A percentile compares a stretch with the other conserved stretches of the same genome.
These are phyloP conservation scores for Linderina pennispora DNA, from an alignment of 192 early-diverging fungal genomes.

Conservation along the genomic window DNA sequence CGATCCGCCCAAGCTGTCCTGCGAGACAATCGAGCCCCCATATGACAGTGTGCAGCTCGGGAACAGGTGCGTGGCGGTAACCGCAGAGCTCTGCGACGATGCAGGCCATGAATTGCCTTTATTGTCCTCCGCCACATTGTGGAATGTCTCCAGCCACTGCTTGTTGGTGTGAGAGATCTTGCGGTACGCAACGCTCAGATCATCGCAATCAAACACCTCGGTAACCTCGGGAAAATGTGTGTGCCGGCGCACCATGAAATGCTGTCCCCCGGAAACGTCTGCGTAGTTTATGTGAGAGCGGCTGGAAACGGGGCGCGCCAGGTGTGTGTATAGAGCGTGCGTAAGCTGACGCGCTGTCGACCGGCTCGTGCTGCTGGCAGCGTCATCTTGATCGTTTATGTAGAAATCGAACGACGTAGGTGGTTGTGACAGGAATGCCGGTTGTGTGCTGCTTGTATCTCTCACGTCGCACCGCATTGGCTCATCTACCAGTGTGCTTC, in stretches of 20 bases:
- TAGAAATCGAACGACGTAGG: too few relatives aligned
- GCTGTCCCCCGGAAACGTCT: background rate
- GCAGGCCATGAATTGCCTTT: background rate
- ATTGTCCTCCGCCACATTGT: conserved; percentile 3
- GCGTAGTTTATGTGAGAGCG: background rate
- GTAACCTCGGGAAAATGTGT: conserved; percentile 11
- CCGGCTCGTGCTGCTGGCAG: background rate
- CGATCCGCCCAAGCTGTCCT: background rate
- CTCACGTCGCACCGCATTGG: too few relatives aligned
- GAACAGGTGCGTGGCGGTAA: background rate
- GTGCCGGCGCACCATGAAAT: conserved; percentile 18
- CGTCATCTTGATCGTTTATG: too few relatives aligned
- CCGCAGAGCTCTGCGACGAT: background rate
- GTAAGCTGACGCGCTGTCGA: too few relatives aligned
- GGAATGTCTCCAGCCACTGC: conserved; percentile 34
- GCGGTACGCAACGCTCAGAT: conserved; percentile 17
- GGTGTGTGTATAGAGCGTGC: background rate
- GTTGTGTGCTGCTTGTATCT: too few relatives aligned
- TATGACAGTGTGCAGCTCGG: background rate
- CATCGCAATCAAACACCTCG: conserved; percentile 19
- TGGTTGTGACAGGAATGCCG: too few relatives aligned
- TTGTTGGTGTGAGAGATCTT: conserved; percentile 12
- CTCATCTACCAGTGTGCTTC: too few relatives aligned
- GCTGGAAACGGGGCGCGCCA: background rate
- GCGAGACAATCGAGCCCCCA: background rate